Evolutionary conservation across 306 rosid genomes (phyloP), one percentile per base, ranked within the genome.

Genomic region (Calophaca sinica): DNA sequence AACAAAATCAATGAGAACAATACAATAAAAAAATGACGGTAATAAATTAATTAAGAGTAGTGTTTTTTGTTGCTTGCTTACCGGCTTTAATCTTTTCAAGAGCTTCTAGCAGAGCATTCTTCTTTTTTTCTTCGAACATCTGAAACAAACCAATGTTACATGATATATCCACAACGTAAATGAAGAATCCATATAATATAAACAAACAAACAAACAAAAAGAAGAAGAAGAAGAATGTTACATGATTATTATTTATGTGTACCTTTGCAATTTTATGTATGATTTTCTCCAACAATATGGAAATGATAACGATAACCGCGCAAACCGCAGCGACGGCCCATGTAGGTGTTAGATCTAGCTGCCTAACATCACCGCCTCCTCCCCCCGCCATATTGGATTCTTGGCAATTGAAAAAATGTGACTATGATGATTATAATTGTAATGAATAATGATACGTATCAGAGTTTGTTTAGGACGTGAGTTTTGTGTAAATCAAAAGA

Each of bases 261-360:
- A 94, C 99, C 81, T 48, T 60, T 28, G 86, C 99, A 46, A 92
- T 3, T 79, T 51, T 60, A 48, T 92, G 96, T 80, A 94, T 81
- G 62, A 83, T 50, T 77, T 88, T 81, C 75, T 94, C 99, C 54
- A 94, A 49, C 4, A 76, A 2, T 41, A 94, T 92, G 11, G 99
- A 94, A 84, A 94, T 68, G 54, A 94, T 0, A 33, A 94, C 85
- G 74, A 94, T 90, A 7, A 82, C 10, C 0, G 97, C 94, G 46
- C 99, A 94, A 74, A 94, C 97, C 0, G 85, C 81, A 11, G 99
- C 85, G 32, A 94, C 96, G 2, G 99, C 96, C 97, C 99, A 94
- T 11, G 96, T 94, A 0, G 98, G 96, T 0, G 99, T 94, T 64
- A 83, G 67, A 86, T 94, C 99, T 3, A 94, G 85, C 86, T 82